Evolutionary conservation across 805 yeast species (phyloP).

Genomic region (Ascoidea tarda): DNA sequence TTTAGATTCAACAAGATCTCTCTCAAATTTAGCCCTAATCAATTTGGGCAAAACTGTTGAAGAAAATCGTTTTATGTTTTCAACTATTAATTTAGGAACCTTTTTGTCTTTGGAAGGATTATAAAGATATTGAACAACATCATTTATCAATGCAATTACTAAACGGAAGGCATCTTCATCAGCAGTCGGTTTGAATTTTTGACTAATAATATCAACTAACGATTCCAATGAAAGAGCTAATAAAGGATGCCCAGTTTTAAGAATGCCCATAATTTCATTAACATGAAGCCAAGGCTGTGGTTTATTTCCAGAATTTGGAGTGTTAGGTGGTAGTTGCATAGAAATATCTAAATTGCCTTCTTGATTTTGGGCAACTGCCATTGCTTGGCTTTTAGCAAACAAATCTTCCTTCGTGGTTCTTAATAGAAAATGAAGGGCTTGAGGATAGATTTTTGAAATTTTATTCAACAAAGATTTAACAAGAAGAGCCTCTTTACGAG

Average conservation of each 20-base stretch:
- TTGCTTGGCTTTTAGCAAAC: conserved; percentile 69
- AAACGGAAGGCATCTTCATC: conserved; percentile 95
- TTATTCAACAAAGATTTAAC: conserved; percentile 80
- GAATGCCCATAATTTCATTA: conserved; percentile 82
- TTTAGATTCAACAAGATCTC: conserved; percentile 74
- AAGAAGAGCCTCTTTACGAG: conserved; percentile 81
- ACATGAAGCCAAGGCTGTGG: conserved; percentile 90
- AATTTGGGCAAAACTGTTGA: conserved; percentile 86
- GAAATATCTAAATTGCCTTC: neutral
- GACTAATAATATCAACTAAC: conserved; percentile 87
- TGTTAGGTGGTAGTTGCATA: neutral
- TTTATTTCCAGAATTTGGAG: conserved; percentile 12
- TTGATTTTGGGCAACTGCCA: conserved; percentile 28
- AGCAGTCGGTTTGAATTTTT: conserved; percentile 81
- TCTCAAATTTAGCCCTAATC: conserved; percentile 78
- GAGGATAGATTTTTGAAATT: conserved; percentile 95
- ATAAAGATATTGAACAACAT: conserved; percentile 83
- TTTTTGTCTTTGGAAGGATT: conserved; percentile 83
- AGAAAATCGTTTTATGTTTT: conserved; percentile 77
- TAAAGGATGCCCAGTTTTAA: conserved; percentile 93
- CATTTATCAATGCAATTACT: conserved; percentile 83
- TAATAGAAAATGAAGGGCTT: conserved; percentile 90
- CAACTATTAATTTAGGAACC: conserved; percentile 83
- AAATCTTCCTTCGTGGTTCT: conserved; percentile 93
- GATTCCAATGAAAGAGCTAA: conserved; percentile 89